Conservation (phyloP, 768 basidiomycete genomes). For the Postia placenta region DNA sequence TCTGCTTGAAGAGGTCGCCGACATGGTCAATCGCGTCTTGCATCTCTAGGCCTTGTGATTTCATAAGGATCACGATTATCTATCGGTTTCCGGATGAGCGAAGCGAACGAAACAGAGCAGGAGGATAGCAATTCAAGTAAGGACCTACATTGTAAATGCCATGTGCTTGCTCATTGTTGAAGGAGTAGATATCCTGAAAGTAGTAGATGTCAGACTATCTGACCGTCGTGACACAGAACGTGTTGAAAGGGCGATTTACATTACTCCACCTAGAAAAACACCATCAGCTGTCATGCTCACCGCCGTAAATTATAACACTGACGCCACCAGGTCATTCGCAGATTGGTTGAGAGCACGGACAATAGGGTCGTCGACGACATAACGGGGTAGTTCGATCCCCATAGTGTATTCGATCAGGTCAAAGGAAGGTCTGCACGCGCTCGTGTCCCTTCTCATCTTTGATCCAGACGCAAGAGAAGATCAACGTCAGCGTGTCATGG, state of each 20-base stretch:
- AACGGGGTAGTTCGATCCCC: constrained; percentile 69
- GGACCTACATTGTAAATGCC: constrained; percentile 58
- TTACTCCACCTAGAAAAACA: constrained; percentile 13
- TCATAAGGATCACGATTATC: constrained; percentile 68
- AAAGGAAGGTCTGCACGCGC: constrained; percentile 74
- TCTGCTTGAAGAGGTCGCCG: constrained; percentile 51
- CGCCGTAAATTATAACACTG: constrained; percentile 39
- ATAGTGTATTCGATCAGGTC: constrained; percentile 74
- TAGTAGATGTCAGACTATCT: neutral
- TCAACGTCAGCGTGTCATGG: neutral
- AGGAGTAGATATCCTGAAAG: constrained; percentile 72
- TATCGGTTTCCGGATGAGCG: neutral
- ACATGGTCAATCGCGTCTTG: constrained; percentile 62
- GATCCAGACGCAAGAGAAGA: too few relatives aligned
- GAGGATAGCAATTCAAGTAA: too few relatives aligned
- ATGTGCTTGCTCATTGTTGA: constrained; percentile 77
- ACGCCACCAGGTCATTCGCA: constrained; percentile 65
- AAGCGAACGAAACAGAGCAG: neutral
- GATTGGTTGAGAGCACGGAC: constrained; percentile 61
- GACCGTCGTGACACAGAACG: neutral
- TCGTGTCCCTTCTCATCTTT: constrained; percentile 63
- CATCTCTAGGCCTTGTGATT: constrained; percentile 46
- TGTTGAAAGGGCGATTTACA: constrained; percentile 3
- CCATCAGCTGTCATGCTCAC: constrained; percentile 39
- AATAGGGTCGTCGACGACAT: constrained; percentile 68